These are phyloP conservation scores for Pholiota microspora DNA, from an alignment of 768 basidiomycete species.

Conservation along the genomic window DNA sequence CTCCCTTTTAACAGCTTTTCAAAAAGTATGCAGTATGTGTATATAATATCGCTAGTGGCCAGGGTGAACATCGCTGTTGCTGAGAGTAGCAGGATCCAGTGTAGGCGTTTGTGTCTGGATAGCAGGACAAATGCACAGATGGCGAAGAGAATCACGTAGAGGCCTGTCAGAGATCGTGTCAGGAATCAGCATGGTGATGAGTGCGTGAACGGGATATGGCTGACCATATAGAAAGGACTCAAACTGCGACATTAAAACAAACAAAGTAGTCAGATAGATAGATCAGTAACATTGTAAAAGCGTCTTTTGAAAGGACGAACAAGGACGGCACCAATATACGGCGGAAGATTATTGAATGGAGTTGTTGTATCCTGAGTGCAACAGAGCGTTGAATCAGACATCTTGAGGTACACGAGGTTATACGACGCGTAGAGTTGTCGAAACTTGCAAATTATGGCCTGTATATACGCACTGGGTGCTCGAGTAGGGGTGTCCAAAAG, in stretches of 20 bases:
- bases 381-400: not conserved
- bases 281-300: no score
- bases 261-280: not conserved
- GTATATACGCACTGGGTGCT: no score
- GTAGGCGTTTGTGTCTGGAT: conserved; percentile 21
- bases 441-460: no score
- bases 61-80: conserved; percentile 35
- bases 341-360: conserved; percentile 16
- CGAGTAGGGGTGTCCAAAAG: no score
- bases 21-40: conserved; percentile 32
- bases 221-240: conserved; percentile 31
- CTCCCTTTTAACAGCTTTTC: conserved; percentile 18
- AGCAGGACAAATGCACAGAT: conserved; percentile 34
- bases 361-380: conserved; percentile 2
- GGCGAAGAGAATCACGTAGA: conserved; percentile 34
- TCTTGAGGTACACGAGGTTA: not conserved
- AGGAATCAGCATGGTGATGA: conserved; percentile 4
- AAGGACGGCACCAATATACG: conserved; percentile 24
- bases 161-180: conserved; percentile 23
- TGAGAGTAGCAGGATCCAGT: conserved; percentile 28
- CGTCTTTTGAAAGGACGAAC: no score
- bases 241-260: conserved; percentile 13
- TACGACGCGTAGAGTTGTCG: not conserved
- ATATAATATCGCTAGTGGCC: conserved; percentile 30
- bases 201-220: conserved; percentile 31